Evolutionary conservation across 2,329 filamentous ascomycete species (phyloP), one percentile per base, ranked within the genome.

Genomic region (Aspergillus fumigatus): DNA sequence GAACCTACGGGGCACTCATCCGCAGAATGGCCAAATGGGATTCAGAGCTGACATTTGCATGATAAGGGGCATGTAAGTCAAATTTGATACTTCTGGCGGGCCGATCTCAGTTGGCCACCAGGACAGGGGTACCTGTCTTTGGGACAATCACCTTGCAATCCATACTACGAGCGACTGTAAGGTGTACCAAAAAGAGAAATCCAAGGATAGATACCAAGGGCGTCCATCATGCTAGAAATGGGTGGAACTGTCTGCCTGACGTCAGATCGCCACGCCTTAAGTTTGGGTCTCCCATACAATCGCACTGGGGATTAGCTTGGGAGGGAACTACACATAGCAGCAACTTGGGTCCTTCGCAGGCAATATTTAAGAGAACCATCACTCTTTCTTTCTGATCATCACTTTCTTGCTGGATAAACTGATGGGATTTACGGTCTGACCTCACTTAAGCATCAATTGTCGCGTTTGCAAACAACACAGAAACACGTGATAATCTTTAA

Each of bases 231-330:
- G 49, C 49, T 51, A 11, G 53, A 50, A 51, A 27, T 35, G 43
- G 21, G 50, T 47, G 49, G 48, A 23, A 50, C 11, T 32, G 19
- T 40, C 50, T 21, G 40, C 32, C 50, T 56, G 54, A 56, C 54
- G 54, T 56, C 50, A 56, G 50, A 29, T 51, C 38, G 49, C 49
- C 49, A 40, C 49, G 29, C 26, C 21, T 23, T n/a, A 29, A 38
- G n/a, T 32, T 14, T 38, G n/a, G 49, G n/a, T 50, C 7, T 14
- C 14, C 11, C 21, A 23, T 8, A 25, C 17, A 49, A n/a, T 49
- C 23, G 23, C 23, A 29, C n/a, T 49, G 47, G 6, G n/a, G 47
- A 49, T 49, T 10, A 45, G 11, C 21, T 45, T 19, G 10, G 41
- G 19, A 45, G 14, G 32, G 32, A 17, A 38, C 32, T 38, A 38